Base-by-base conservation (phyloP, 495 filamentous ascomycete genomes). In the Tuber borchii region DNA sequence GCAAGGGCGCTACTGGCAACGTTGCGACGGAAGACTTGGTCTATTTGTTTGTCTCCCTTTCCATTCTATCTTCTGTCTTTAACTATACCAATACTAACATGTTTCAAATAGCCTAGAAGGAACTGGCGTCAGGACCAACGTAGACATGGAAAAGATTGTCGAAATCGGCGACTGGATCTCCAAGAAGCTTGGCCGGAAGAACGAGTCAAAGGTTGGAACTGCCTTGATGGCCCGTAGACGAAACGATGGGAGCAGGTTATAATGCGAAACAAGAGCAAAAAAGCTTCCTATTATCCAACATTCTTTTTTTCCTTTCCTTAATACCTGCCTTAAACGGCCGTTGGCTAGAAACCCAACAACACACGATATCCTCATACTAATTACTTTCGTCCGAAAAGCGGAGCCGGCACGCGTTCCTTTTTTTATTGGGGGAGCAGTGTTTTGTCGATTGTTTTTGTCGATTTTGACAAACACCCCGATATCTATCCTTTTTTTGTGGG, bases 1-100 rank as follows among this genome's bases (percentile, higher is more conserved):
- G 91, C 72, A 94, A 94, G 71, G 95, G 95, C 0, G 95, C 95
- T 19, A 97, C 95, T 20, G 95, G 95, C 0, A 99, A 99, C 84
- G 92, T 98, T 69, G 89, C 93, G 17, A 97, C 94, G 2, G 95
- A 99, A 83, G 94, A 99, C 83, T 85, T 98, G 83, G 88, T 97
- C 4, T 93, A 97, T 84, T 95, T 93, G 71, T 78, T 78, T 42
- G 74, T 73, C 20, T 22, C 12, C 69, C 43, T 48, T 44, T 43
- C 17, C n/a, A 9, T n/a, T 12, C 4, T 20, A 31, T 65, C n/a
- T 65, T 65, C 26, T 8, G 10, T 17, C 56, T 61, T 69, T 39
- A 56, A 31, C 19, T 9, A 51, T 19, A 12, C 17, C 43, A 17
- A 40, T 34, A 19, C 70, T 77, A 40, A 77, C 65, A 44, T n/a